Evolutionary conservation across 805 yeast genomes (phyloP), one percentile per base, ranked within the genome.

Genomic region (Lachancea lanzarotensis): DNA sequence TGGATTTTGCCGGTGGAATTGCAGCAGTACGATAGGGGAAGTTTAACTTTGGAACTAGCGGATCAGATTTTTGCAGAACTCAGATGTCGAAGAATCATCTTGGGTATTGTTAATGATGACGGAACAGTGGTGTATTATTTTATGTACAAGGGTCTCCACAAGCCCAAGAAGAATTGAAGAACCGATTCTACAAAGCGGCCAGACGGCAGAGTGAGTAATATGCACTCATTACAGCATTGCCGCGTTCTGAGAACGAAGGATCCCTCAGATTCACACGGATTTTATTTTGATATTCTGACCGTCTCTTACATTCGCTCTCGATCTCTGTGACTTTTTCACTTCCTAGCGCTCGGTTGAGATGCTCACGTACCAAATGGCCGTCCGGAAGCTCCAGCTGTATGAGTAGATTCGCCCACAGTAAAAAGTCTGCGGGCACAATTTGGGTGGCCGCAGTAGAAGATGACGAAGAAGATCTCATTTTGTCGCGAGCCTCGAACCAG

Each of bases 91-190:
- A 64, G 79, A 45, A 49, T 84, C 2, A 65, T 81, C 0, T 50
- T 79, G 26, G 89, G 77, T 0, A 66, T 83, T 7, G 72, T 76
- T 2, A 79, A 76, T 52, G 73, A 73, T 45, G 93, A 84, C 57
- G 82, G 87, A 2, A 80, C 89, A 0, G 71, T 81, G 16, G 82
- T 82, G n/a, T 84, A 79, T 53, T 83, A 84, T 59, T 75, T 76
- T 57, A 69, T 81, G 15, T 78, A 81, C 58, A 79, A 78, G 53
- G 90, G 90, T 3, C 62, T 82, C 9, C 77, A 72, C 29, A 78
- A 78, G 57, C 90, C 90, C 1, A 71, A 75, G 46, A 77, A 74
- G 54, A 77, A 76, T 50, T 78, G 52, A 57, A 11, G 3, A 26
- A 22, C 25, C 25, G 25, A 8, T 22, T 22, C 26, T 27, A 39